Conservation (phyloP, 2,329 filamentous ascomycete genomes). For the Colletotrichum caudatum region DNA sequence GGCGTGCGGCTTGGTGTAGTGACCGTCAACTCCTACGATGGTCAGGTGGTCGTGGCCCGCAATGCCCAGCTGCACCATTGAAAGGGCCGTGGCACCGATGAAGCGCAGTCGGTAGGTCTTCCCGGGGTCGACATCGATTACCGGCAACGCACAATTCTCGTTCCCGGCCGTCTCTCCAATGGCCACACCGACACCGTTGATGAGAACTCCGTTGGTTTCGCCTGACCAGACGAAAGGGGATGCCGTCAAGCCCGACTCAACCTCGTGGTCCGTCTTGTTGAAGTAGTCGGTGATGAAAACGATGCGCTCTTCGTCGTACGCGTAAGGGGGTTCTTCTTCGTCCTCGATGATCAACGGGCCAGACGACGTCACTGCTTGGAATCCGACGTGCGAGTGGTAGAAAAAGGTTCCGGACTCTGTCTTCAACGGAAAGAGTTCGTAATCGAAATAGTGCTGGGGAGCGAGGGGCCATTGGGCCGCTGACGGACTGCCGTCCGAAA, state of each 20-base stretch:
- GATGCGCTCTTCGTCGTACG: constrained; percentile 72
- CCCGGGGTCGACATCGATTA: constrained; percentile 70
- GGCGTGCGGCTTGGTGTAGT: constrained; percentile 62
- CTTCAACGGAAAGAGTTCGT: constrained; percentile 66
- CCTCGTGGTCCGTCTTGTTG: constrained; percentile 61
- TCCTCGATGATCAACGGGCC: constrained; percentile 72
- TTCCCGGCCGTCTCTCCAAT: constrained; percentile 43
- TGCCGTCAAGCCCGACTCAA: constrained; percentile 62
- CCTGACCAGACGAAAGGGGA: constrained; percentile 69
- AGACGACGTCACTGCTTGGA: constrained; percentile 69
- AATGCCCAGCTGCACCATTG: constrained; percentile 65
- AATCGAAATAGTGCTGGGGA: constrained; percentile 73
- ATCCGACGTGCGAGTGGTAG: constrained; percentile 75
- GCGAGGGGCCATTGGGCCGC: constrained; percentile 76
- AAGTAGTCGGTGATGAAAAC: constrained; percentile 70
- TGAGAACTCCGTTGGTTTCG: constrained; percentile 66
- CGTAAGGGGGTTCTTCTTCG: constrained; percentile 60
- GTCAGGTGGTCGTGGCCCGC: constrained; percentile 67
- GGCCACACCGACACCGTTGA: constrained; percentile 64
- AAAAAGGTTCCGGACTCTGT: constrained; percentile 74
- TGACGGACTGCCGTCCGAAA: constrained; percentile 71
- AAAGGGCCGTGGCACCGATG: constrained; percentile 68
- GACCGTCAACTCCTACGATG: constrained; percentile 71
- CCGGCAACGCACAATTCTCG: constrained; percentile 56
- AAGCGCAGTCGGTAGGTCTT: constrained; percentile 73